Percentiles rank a stretch among this genome's conserved stretches.
These are phyloP conservation scores for Trichoderma atrobrunneum DNA, from an alignment of 2,329 filamentous ascomycete genomes.

Conservation along the genomic window DNA sequence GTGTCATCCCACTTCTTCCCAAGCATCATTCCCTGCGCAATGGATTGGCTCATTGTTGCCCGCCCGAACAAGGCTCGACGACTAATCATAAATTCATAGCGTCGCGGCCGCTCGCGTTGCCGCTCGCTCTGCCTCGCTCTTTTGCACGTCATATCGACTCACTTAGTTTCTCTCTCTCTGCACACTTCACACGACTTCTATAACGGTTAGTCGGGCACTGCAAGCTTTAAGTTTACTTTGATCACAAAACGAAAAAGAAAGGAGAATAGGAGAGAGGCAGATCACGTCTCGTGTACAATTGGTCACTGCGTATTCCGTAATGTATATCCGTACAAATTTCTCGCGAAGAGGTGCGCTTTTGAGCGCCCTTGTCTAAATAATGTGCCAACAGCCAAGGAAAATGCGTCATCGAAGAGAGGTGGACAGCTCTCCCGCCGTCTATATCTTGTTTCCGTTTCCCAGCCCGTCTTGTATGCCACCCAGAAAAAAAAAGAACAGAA, in stretches of 20 bases:
- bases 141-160: background rate
- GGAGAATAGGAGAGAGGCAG: background rate
- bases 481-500: background rate
- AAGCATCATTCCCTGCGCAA: background rate
- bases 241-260: background rate
- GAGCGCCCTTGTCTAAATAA: conserved; percentile 17
- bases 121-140: background rate
- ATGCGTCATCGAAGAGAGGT: conserved; percentile 14
- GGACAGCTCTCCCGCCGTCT: conserved; percentile 15
- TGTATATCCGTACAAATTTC: conserved; percentile 15
- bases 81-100: background rate
- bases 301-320: background rate
- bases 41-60: background rate
- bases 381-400: conserved; percentile 9
- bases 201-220: background rate
- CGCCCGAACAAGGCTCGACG: background rate
- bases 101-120: background rate
- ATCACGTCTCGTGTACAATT: background rate
- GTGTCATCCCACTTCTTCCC: background rate
- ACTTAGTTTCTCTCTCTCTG: background rate
- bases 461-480: conserved; percentile 4
- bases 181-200: background rate
- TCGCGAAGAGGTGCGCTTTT: conserved; percentile 6
- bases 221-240: background rate
- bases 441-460: conserved; percentile 9